Base-by-base conservation (phyloP, 2,329 filamentous ascomycete genomes). In the Shiraia bambusicola region DNA sequence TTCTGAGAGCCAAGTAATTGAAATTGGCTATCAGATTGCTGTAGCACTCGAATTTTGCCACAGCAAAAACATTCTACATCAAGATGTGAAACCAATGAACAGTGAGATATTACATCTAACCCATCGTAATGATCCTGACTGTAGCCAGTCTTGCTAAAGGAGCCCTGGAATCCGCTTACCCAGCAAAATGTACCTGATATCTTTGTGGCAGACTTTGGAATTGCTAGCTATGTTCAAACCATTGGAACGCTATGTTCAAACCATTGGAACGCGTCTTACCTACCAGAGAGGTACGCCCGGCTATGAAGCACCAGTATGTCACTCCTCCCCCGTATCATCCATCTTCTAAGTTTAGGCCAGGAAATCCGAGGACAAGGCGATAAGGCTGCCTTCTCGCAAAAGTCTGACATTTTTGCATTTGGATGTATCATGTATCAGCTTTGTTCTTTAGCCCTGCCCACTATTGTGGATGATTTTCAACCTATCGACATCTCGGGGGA, bases 1-100 rank as follows among this genome's bases (percentile, higher is more conserved):
- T 27, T 40, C 42, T 2, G 47, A 51, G 34, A 29, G 16, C n/a
- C 50, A 54, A 24, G 42, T 54, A 15, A 30, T 50, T 19, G 45
- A 50, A 13, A 50, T 54, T 28, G 47, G 37, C 1, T 46, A 39
- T 28, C 45, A 54, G 25, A 49, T 54, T 37, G 45, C 45, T 5
- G 40, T 37, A 19, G 45, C 50, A 9, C 32, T 54, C 7, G 40
- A 54, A 24, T 47, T 45, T 16, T 54, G 45, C 19, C 47, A 54
- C 31, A 32, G 37, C 24, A 46, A 17, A 32, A 50, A 45, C 10
- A 37, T 51, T 8, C 24, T 50, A 11, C 50, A 50, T 32, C 47
- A 50, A 27, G 50, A 54, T 25, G 42, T 54, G 26, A 50, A 50
- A 32, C 42, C 47, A 4, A 50, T 49, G 47, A 50, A 53, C 30